Evolutionary conservation across 2,329 filamentous ascomycete species (phyloP).

Genomic region (Scedosporium dehoogii): DNA sequence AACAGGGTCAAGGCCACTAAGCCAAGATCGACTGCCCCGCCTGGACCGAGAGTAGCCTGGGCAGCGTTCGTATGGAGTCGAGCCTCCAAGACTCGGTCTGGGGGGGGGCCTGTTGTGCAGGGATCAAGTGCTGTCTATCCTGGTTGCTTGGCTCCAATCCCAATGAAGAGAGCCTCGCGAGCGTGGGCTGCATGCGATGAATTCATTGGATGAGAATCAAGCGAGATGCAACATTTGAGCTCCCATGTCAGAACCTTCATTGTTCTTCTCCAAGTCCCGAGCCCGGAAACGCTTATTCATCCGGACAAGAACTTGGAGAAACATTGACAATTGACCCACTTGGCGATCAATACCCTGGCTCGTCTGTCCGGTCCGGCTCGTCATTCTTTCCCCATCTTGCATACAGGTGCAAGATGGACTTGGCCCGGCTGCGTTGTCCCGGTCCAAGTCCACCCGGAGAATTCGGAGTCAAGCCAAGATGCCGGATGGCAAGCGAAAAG

Average conservation of each 20-base stretch:
- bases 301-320: too few species aligned
- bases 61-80: neutral
- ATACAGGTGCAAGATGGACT: neutral
- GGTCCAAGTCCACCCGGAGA: neutral
- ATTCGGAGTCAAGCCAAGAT: neutral
- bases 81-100: too few species aligned
- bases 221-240: too few species aligned
- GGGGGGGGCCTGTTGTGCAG: too few species aligned
- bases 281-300: too few species aligned
- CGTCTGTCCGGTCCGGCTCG: neutral
- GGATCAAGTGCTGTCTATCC: too few species aligned
- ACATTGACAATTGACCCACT: neutral
- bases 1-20: neutral
- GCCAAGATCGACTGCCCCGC: neutral
- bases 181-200: neutral
- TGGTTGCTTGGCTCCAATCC: neutral
- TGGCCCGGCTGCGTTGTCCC: neutral
- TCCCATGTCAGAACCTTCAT: too few species aligned
- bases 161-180: neutral
- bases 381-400: neutral
- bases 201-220: neutral
- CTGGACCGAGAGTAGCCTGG: neutral
- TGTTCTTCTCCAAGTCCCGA: too few species aligned
- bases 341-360: neutral
- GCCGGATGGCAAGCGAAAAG: neutral